A percentile compares a stretch with the other conserved stretches of the same genome.
Conservation (phyloP, 83 land plant genomes). For the Thuja plicata region DNA sequence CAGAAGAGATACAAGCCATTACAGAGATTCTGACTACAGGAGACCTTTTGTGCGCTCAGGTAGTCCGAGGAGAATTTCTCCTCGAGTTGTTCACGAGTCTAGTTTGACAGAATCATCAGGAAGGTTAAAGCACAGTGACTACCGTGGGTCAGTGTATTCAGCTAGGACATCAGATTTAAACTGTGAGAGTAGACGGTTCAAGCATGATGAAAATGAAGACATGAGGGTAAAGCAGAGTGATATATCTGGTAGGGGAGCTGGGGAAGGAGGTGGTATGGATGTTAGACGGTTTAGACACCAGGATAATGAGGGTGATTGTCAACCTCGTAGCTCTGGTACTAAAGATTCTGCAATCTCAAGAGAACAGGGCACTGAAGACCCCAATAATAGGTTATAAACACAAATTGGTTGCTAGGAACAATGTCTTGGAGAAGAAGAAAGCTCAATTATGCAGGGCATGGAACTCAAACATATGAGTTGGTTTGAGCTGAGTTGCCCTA, state of each 20-base stretch:
- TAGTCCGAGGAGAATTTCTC: conserved; percentile 46
- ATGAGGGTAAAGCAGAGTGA: conserved; percentile 23
- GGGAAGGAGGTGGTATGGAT: conserved; percentile 10
- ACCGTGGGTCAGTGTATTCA: conserved; percentile 22
- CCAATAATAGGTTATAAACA: conserved; percentile 8
- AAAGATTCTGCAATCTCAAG: conserved; percentile 26
- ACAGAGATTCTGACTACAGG: conserved; percentile 34
- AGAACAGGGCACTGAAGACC: conserved; percentile 16
- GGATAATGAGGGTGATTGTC: conserved; percentile 22
- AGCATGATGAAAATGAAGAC: conserved; percentile 27
- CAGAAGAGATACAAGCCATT: conserved; percentile 38
- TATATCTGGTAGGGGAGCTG: conserved; percentile 16
- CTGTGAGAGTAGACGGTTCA: conserved; percentile 26
- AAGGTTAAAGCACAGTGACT: conserved; percentile 24
- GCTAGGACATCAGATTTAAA: conserved; percentile 22
- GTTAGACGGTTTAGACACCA: conserved; percentile 22
- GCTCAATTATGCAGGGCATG: neutral
- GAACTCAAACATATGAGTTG: neutral
- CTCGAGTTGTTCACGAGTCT: conserved; percentile 41
- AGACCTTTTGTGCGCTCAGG: conserved; percentile 25
- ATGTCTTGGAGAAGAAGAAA: conserved; percentile 10
- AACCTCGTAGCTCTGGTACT: conserved; percentile 10
- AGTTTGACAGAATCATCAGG: conserved; percentile 22
- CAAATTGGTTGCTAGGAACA: neutral
- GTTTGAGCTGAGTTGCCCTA: no score